These are phyloP conservation scores for Nemania sp. DNA, from an alignment of 2,329 filamentous ascomycete genomes.

Conservation along the genomic window DNA sequence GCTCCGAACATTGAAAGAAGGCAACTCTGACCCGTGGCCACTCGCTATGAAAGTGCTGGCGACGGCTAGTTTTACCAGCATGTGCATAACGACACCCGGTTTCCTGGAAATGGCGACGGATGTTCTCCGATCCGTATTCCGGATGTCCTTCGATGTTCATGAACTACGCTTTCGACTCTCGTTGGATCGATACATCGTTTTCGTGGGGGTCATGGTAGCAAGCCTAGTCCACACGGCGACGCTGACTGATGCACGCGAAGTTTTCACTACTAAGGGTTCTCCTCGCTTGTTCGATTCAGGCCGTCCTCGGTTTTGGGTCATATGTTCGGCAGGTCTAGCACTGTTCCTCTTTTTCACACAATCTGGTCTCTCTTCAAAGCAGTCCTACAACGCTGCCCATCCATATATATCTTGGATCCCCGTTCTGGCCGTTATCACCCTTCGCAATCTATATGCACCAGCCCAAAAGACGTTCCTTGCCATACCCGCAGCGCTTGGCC, in stretches of 20 bases:
- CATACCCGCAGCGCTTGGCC: constrained; percentile 58
- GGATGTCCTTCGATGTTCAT: constrained; percentile 51
- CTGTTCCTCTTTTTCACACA: constrained; percentile 41
- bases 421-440: constrained; percentile 53
- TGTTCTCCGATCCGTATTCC: constrained; percentile 46
- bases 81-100: constrained; percentile 41
- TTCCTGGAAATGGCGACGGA: constrained; percentile 47
- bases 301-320: constrained; percentile 12
- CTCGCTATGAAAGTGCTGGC: constrained; percentile 53
- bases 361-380: constrained; percentile 34
- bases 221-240: constrained; percentile 43
- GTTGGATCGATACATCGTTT: constrained; percentile 59
- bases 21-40: constrained; percentile 48
- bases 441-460: constrained; percentile 52
- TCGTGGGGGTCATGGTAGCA: constrained; percentile 57
- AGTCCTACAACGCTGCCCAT: constrained; percentile 54
- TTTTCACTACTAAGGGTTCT: constrained; percentile 23
- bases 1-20: constrained; percentile 45
- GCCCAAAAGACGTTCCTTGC: constrained; percentile 49
- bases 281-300: constrained; percentile 15
- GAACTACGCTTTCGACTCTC: constrained; percentile 55
- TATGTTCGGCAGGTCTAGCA: constrained; percentile 36
- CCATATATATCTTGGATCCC: constrained; percentile 58
- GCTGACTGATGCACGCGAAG: constrained; percentile 23
- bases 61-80: constrained; percentile 46